Evolutionary conservation across 225 moss, liverwort and hornwort genomes (phyloP).

Genomic region (Asterella californica): DNA sequence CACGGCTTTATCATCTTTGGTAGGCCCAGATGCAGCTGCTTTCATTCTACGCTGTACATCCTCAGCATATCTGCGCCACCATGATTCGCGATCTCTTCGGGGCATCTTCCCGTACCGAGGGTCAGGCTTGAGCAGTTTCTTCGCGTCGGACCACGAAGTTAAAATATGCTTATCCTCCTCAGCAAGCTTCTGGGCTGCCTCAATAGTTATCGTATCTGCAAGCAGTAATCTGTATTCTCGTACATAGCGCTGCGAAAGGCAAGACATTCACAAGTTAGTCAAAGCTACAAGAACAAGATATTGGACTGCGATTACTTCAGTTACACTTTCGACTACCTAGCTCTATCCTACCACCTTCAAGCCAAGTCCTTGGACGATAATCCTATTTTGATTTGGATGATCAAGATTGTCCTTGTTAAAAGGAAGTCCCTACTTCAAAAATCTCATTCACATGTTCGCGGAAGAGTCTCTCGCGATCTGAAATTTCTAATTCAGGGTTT

Average conservation of each 20-base stretch:
- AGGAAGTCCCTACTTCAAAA: constrained; percentile 47
- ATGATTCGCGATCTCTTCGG: constrained; percentile 66
- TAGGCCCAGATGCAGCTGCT: constrained; percentile 29
- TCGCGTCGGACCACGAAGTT: constrained; percentile 74
- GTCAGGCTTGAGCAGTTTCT: constrained; percentile 67
- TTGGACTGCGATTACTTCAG: not conserved
- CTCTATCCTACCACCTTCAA: not conserved
- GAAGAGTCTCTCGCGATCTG: constrained; percentile 69
- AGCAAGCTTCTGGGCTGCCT: constrained; percentile 44
- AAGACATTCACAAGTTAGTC: constrained; percentile 2
- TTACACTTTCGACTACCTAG: not conserved
- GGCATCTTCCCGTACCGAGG: constrained; percentile 68
- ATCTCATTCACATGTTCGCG: constrained; percentile 71
- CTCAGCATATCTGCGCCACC: constrained; percentile 72
- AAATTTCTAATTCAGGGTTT: constrained; percentile 69
- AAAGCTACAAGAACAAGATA: not conserved
- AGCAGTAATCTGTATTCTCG: constrained; percentile 68
- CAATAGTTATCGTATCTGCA: constrained; percentile 61
- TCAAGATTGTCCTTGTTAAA: not conserved
- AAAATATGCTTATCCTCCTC: constrained; percentile 57
- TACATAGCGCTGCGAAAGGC: constrained; percentile 56
- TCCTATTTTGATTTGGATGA: too few species aligned
- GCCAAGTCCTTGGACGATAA: not conserved
- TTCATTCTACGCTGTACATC: constrained; percentile 64
- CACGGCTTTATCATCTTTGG: constrained; percentile 33